These are phyloP conservation scores for Malassezia nana DNA, from an alignment of 1,284 basidiomycete genomes.

Conservation along the genomic window DNA sequence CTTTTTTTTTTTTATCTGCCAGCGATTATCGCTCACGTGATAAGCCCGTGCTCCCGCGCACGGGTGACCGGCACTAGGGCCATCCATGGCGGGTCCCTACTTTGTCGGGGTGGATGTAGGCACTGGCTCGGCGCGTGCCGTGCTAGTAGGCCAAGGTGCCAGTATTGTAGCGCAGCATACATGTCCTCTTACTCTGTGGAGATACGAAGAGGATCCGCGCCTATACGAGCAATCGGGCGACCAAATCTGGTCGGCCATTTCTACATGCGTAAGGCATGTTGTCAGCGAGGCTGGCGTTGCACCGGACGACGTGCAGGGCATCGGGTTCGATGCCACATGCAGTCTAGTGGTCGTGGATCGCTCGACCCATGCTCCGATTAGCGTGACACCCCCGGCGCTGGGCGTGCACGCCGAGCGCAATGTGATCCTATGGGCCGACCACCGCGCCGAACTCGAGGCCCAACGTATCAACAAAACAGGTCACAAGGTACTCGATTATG, in stretches of 20 bases:
- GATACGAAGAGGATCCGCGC: conserved; percentile 70
- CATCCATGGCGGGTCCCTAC: conserved; percentile 30
- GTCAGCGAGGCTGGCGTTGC: conserved; percentile 59
- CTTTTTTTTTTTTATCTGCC: too few relatives aligned
- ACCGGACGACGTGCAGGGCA: conserved; percentile 64
- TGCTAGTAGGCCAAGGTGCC: conserved; percentile 67
- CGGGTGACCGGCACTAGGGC: neutral
- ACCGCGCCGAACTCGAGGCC: conserved; percentile 84
- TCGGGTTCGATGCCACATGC: conserved; percentile 96
- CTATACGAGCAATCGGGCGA: conserved; percentile 80
- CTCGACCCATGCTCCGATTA: conserved; percentile 59
- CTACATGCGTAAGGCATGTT: conserved; percentile 61
- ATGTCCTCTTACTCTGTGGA: conserved; percentile 71
- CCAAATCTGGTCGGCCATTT: conserved; percentile 68
- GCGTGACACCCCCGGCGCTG: conserved; percentile 62
- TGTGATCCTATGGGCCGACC: conserved; percentile 55
- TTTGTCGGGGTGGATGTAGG: conserved; percentile 63
- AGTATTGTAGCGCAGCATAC: conserved; percentile 66
- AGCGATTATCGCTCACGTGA: too few relatives aligned
- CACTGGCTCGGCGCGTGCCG: conserved; percentile 84
- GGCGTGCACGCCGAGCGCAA: conserved; percentile 23
- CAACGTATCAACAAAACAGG: conserved; percentile 75
- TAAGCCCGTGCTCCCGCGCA: neutral
- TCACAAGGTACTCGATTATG: conserved; percentile 79
- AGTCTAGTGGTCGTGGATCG: conserved; percentile 74